Conservation (phyloP, 2,329 filamentous ascomycete genomes). For the Xylariomycetidae sp. region DNA sequence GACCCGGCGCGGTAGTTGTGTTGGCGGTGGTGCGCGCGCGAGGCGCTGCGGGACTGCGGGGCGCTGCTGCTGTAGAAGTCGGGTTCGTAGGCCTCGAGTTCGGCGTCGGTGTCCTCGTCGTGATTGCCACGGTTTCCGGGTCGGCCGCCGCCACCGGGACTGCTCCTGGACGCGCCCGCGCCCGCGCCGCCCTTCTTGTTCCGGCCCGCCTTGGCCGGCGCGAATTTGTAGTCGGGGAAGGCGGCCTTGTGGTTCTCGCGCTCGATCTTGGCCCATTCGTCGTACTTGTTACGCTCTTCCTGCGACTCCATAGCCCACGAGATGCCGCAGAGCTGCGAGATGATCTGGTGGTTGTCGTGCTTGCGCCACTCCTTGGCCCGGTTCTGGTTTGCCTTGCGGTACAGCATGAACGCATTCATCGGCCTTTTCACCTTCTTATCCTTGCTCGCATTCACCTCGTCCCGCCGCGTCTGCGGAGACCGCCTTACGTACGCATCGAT, state of each 20-base stretch:
- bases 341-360: constrained; percentile 89
- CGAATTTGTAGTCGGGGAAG: constrained; percentile 92
- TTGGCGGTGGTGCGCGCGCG: constrained; percentile 22
- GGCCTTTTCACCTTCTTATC: constrained; percentile 78
- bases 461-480: constrained; percentile 57
- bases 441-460: constrained; percentile 66
- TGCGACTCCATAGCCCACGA: constrained; percentile 81
- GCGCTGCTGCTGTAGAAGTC: constrained; percentile 24
- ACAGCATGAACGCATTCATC: constrained; percentile 98
- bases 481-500: constrained; percentile 79
- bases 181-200: constrained; percentile 20
- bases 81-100: constrained; percentile 43
- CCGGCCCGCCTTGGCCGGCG: constrained; percentile 66
- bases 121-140: constrained; percentile 25
- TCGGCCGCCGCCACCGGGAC: background rate
- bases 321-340: constrained; percentile 80
- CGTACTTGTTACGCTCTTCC: constrained; percentile 71
- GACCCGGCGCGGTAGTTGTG: constrained; percentile 21
- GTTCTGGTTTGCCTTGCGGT: constrained; percentile 87
- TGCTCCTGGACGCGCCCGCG: constrained; percentile 17
- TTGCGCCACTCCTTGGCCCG: constrained; percentile 75
- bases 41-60: constrained; percentile 24
- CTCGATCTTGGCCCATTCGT: constrained; percentile 73
- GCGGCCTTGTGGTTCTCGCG: constrained; percentile 78
- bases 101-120: constrained; percentile 34